phyloP scores from a whole-genome alignment of 805 yeast genomes.

The Myxozyma udenii region DNA sequence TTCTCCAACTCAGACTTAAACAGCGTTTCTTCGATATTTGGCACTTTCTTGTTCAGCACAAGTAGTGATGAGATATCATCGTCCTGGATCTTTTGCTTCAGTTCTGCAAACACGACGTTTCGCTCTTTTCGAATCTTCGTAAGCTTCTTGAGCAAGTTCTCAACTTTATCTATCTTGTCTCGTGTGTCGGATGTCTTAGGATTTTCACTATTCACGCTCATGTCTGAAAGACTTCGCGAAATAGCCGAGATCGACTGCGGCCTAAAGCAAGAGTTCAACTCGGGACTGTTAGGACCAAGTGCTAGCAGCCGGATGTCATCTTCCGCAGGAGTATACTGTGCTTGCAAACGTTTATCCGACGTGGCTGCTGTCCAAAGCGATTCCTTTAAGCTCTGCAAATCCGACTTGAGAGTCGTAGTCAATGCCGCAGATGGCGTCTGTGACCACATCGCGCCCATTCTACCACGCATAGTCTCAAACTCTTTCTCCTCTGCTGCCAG shows the following conservation, averaged over 20 bases:
- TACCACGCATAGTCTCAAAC: constrained; percentile 38
- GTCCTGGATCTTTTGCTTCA: constrained; percentile 60
- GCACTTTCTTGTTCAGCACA: constrained; percentile 58
- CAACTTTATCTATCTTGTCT: constrained; percentile 46
- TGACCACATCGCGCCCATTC: constrained; percentile 42
- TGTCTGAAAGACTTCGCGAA: neutral
- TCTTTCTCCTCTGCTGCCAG: constrained; percentile 40
- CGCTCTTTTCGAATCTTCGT: constrained; percentile 64
- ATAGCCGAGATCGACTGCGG: neutral
- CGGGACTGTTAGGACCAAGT: constrained; percentile 46
- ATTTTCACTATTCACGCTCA: neutral
- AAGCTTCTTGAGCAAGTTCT: constrained; percentile 58
- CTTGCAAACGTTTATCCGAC: constrained; percentile 56
- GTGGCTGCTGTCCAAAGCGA: constrained; percentile 41
- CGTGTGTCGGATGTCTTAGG: too few species aligned
- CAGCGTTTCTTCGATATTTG: constrained; percentile 53
- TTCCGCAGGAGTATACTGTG: constrained; percentile 46
- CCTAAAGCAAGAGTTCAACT: constrained; percentile 40
- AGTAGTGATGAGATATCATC: constrained; percentile 83
- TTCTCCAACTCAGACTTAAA: constrained; percentile 74
- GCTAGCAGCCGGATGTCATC: constrained; percentile 46
- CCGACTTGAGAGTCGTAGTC: constrained; percentile 33
- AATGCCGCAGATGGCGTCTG: constrained; percentile 41
- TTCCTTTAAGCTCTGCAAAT: constrained; percentile 37
- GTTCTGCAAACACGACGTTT: constrained; percentile 53